Evolutionary conservation across 306 rosid genomes (phyloP).

Genomic region (Ormosia emarginata): DNA sequence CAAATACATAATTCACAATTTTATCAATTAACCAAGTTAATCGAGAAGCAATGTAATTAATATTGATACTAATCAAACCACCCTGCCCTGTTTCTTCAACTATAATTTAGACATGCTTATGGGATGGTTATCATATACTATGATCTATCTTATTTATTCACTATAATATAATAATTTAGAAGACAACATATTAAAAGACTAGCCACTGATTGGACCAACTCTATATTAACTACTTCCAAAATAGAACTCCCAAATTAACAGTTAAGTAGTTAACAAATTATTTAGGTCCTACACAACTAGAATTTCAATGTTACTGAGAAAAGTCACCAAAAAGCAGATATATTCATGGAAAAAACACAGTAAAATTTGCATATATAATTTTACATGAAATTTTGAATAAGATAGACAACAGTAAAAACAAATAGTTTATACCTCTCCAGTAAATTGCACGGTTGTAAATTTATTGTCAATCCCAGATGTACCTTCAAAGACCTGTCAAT

Average conservation of each 20-base stretch:
- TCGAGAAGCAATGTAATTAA: background rate
- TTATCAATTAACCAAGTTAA: background rate
- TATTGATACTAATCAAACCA: background rate
- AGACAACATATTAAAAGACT: background rate
- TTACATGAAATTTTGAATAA: background rate
- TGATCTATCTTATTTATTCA: background rate
- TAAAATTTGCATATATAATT: background rate
- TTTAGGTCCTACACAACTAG: background rate
- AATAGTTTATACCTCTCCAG: slow-evolving; percentile 77
- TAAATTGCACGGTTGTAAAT: slow-evolving; percentile 94
- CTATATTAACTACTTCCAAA: background rate
- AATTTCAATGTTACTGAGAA: background rate
- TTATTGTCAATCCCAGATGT: slow-evolving; percentile 99
- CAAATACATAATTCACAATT: background rate
- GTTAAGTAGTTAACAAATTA: background rate
- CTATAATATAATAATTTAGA: background rate
- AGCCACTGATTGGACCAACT: slow-evolving; percentile 2
- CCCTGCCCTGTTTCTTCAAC: background rate
- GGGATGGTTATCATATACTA: background rate
- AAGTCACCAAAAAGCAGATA: slow-evolving; percentile 2
- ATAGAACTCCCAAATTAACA: background rate
- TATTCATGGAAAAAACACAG: background rate
- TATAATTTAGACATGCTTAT: background rate
- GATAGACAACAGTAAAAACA: background rate
- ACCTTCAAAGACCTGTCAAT: slow-evolving; percentile 86